Conservation (phyloP, 75 land plant genomes). For the Cupressus sempervirens region DNA sequence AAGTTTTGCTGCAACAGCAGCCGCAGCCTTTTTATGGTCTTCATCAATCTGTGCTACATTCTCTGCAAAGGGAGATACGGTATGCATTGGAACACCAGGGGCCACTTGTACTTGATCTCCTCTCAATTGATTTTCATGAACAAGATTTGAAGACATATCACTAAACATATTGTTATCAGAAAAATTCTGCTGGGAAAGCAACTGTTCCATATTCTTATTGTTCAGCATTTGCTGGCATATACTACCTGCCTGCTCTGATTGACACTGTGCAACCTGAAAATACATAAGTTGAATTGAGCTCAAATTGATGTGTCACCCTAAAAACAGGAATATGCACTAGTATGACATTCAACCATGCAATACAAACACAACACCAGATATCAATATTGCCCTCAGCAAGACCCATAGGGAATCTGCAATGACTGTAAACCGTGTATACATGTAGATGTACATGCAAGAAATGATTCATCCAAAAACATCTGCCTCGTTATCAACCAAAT, state of each 20-base stretch:
- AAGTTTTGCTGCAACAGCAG: slow-evolving; percentile 78
- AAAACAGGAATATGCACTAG: neutral
- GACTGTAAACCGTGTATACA: neutral
- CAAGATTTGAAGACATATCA: slow-evolving; percentile 15
- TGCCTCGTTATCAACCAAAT: neutral
- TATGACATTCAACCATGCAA: neutral
- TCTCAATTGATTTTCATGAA: slow-evolving; percentile 8
- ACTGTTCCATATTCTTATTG: slow-evolving; percentile 9
- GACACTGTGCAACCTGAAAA: slow-evolving; percentile 38
- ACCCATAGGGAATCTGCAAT: slow-evolving; percentile 1
- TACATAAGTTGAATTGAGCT: slow-evolving; percentile 6
- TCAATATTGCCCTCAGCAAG: neutral
- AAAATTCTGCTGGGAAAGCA: slow-evolving; percentile 13
- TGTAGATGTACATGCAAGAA: neutral
- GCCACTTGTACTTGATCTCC: slow-evolving; percentile 29
- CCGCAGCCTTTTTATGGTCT: slow-evolving; percentile 39
- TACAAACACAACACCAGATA: neutral
- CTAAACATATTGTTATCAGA: slow-evolving; percentile 22
- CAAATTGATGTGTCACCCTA: neutral
- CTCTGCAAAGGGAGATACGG: slow-evolving; percentile 17
- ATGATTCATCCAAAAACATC: neutral
- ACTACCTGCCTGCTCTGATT: slow-evolving; percentile 26
- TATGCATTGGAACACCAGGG: slow-evolving; percentile 28
- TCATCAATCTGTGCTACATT: slow-evolving; percentile 23
- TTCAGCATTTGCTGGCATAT: slow-evolving; percentile 23